Percentiles rank a stretch among this genome's conserved stretches.
phyloP scores from a whole-genome alignment of 2,329 filamentous ascomycete genomes.

The Colletotrichum abscissum region DNA sequence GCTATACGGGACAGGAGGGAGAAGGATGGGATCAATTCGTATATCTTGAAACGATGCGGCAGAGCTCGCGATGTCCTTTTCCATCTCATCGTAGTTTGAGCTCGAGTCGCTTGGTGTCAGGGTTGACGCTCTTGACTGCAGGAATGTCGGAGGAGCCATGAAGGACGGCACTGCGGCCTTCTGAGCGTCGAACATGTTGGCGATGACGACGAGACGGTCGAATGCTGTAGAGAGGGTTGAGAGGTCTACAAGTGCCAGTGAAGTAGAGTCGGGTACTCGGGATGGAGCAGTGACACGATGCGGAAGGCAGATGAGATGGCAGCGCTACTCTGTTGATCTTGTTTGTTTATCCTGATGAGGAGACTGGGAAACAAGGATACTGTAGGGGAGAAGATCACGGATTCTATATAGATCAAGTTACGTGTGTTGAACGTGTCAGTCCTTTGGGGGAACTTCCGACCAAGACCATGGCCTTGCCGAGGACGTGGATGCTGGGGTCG shows the following conservation, averaged over 20 bases:
- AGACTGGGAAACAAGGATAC: not conserved
- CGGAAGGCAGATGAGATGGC: not conserved
- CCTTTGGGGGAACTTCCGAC: not conserved
- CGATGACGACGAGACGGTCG: not conserved
- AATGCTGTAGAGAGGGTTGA: not conserved
- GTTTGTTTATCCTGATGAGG: not conserved
- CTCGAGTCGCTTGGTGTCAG: slow-evolving; percentile 13
- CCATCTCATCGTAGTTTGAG: slow-evolving; percentile 17
- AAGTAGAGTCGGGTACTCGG: not conserved
- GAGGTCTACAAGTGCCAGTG: not conserved
- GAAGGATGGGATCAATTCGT: not conserved
- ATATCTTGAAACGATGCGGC: slow-evolving; percentile 11
- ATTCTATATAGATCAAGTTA: slow-evolving; percentile 2
- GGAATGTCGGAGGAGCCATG: not conserved
- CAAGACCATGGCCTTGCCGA: slow-evolving; percentile 3
- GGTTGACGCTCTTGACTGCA: slow-evolving; percentile 2
- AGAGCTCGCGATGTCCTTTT: slow-evolving; percentile 27
- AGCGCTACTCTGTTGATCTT: not conserved
- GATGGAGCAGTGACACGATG: not conserved
- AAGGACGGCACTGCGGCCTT: not conserved
- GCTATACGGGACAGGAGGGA: not conserved
- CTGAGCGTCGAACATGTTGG: slow-evolving; percentile 24
- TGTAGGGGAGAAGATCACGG: not conserved
- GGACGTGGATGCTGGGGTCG: slow-evolving; percentile 15
- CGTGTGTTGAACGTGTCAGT: not conserved